Evolutionary conservation across 345 rosid species (phyloP), one percentile per base, ranked within the genome.

Genomic region (Salix suchowensis): DNA sequence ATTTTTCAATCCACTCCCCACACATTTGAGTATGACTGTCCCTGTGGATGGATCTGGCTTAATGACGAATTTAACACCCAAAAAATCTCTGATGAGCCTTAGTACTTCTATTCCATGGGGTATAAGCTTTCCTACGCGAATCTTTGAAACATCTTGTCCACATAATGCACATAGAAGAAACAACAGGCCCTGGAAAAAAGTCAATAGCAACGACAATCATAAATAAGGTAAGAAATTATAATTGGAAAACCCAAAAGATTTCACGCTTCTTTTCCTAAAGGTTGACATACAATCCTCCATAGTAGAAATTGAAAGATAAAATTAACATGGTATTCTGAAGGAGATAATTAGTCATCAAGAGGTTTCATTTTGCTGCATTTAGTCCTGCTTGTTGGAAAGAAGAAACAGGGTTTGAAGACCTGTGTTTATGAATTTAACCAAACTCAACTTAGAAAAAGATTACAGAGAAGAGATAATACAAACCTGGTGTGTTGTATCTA

Each of bases 401-500:
- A 24, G 34, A 36, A 73, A 39, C 21, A 14, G n/a, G 32, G 23
- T 58, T 46, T 55, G 34, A 21, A 4, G 8, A 36, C 50, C 36
- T 11, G 6, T 5, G 2, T 37, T 6, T 24, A 23, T 15, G 55
- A 67, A 61, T 40, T 60, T 50, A 26, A 60, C 15, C 60, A 66
- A 39, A 10, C 14, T 42, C 30, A 18, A 39, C 36, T 6, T 2
- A 26, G 21, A 62, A 62, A 18, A 23, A 26, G 4, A 7, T 6
- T 0, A 50, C 18, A 67, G 61, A 30, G 48, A 60, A 9, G n/a
- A 68, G 66, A 72, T 28, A 68, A 37, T 44, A 78, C 89, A 42
- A 21, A 93, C 98, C 97, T 92, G 97, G 83, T 94, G 97, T 46
- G 97, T 75, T 48, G 99, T 92, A 84, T 96, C 98, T 60, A 94